Conservation (phyloP, 2,329 filamentous ascomycete genomes). For the Magnaporthales sp. region DNA sequence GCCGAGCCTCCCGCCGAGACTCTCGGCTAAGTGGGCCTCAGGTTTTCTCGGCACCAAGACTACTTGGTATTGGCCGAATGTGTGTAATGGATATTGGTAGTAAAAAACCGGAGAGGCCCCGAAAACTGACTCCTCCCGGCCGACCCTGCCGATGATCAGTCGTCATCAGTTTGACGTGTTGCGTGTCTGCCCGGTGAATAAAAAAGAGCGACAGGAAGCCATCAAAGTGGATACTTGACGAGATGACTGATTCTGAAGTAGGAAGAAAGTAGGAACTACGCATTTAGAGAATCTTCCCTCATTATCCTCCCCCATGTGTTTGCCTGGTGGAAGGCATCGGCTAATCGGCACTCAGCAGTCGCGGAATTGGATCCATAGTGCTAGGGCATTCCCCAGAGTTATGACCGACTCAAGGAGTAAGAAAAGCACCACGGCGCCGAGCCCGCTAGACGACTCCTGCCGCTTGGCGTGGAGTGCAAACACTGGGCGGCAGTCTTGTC, state of each 20-base stretch:
- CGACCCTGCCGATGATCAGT: background rate
- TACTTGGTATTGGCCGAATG: background rate
- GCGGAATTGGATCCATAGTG: background rate
- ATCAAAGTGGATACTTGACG: no score
- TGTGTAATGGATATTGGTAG: background rate
- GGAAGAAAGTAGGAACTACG: no score
- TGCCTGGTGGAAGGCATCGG: background rate
- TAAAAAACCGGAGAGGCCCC: background rate
- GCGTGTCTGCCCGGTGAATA: no score
- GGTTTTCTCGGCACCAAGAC: background rate
- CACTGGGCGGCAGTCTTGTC: background rate
- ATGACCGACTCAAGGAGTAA: background rate
- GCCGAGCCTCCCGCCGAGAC: background rate
- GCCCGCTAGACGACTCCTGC: background rate
- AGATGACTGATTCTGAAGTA: no score
- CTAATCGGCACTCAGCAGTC: background rate
- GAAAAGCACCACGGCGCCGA: background rate
- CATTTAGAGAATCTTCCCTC: no score
- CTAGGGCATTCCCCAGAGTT: no score
- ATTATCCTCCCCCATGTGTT: no score
- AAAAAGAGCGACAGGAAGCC: no score
- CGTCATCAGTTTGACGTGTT: background rate
- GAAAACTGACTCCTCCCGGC: background rate
- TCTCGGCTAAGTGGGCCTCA: background rate
- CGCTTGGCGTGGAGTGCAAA: background rate